Base-by-base conservation (phyloP, 192 early-diverging fungal species). In the Coemansia sp. region DNA sequence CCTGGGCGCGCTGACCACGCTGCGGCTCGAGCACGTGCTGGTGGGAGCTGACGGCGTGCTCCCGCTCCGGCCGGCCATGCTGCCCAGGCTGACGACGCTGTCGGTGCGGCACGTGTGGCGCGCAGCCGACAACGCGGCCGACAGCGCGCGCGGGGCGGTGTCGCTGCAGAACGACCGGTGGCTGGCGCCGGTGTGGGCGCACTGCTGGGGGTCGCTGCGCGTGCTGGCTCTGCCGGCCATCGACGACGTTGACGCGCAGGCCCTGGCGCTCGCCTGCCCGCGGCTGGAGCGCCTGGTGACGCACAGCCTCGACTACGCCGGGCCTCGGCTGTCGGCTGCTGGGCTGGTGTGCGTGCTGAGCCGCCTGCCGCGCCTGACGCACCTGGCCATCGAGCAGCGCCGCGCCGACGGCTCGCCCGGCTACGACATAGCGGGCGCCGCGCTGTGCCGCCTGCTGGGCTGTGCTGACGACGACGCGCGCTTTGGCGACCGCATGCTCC, bases 311-410 rank as follows among this genome's bases (percentile, higher is more conserved):
- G 79, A 82, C 74, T 82, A 82, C 58, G 37, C 74, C 27, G 79
- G 79, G 3, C 79, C 79, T 40, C 70, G 43, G n/a, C 70, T 82
- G 45, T 73, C 74, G 10, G 70, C 79, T 4, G 49, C 55, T 13
- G 79, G 74, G 1, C 70, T 82, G 15, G 79, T 69, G 10, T 43
- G 18, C 5, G 6, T 76, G 20, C 62, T 82, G 63, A 67, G 63
- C 43, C 43, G 67, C 7, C 53, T 82, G 56, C 67, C 55, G 52
- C 62, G 59, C 37, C 79, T 82, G 64, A 67, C 67, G 12, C 61
- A 82, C 55, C 65, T 82, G 66, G 60, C 74, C 2, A 65, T 82
- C 59, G 79, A 76, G 50, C 79, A 82, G 74, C 73, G 79, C 29
- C 66, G 67, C 32, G 64, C 67, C 1, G 70, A 76, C 59, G 79